These are phyloP conservation scores for Rosellinia necatrix DNA, from an alignment of 2,329 filamentous ascomycete genomes.

Conservation along the genomic window DNA sequence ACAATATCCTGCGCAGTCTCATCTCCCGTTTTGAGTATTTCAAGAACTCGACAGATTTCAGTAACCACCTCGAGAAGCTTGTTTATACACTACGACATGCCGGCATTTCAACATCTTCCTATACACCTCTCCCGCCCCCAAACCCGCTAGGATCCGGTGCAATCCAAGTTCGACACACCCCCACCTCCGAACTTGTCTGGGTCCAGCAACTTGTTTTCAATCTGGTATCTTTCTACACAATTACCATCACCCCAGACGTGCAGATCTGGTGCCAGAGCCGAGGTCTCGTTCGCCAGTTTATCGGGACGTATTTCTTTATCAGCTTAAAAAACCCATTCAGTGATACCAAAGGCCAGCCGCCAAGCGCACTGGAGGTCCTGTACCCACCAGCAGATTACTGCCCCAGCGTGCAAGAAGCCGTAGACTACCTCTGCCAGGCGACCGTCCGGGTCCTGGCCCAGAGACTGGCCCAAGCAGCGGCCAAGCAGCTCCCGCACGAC, in stretches of 20 bases:
- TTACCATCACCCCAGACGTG: conserved; percentile 51
- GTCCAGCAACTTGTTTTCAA: conserved; percentile 50
- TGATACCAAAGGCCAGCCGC: conserved; percentile 17
- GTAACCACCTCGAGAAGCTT: conserved; percentile 50
- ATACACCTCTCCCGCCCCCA: conserved; percentile 48
- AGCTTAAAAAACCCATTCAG: conserved; percentile 42
- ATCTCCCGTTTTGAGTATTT: conserved; percentile 55
- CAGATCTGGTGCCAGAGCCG: conserved; percentile 30
- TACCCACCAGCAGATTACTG: conserved; percentile 55
- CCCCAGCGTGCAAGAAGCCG: conserved; percentile 49
- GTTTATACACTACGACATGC: conserved; percentile 51
- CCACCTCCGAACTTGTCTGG: conserved; percentile 50
- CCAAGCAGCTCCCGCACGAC: conserved; percentile 24
- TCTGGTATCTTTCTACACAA: conserved; percentile 48
- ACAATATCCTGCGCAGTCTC: conserved; percentile 57
- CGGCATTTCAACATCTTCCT: conserved; percentile 49
- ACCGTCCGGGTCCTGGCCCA: conserved; percentile 40
- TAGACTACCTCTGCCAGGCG: conserved; percentile 52
- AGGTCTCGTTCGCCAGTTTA: conserved; percentile 24
- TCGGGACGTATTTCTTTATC: conserved; percentile 30
- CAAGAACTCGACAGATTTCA: conserved; percentile 46
- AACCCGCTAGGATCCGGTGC: conserved; percentile 31
- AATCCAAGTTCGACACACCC: conserved; percentile 41
- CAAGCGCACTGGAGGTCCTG: conserved; percentile 42
- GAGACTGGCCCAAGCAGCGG: conserved; percentile 24